phyloP scores from a whole-genome alignment of 1,139 yeast genomes.

The Suhomyces kunorum region DNA sequence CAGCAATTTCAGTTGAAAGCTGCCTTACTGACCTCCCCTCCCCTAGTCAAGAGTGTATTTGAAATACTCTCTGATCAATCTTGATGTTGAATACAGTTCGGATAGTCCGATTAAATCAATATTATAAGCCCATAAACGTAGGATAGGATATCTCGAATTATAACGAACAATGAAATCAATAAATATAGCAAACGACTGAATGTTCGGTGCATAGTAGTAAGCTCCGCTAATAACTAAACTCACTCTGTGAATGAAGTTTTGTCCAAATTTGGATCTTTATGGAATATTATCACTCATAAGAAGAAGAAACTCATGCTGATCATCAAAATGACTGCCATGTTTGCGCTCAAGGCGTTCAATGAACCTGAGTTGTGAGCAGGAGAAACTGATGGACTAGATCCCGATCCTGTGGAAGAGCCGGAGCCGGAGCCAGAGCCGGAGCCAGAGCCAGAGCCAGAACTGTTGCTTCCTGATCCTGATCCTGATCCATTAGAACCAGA shows the following conservation, averaged over 20 bases:
- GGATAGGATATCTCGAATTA: not conserved
- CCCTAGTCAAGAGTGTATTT: too few relatives aligned
- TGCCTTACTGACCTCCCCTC: too few relatives aligned
- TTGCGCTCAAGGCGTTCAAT: not conserved
- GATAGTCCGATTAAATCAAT: not conserved
- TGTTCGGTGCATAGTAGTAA: not conserved
- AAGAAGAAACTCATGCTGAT: not conserved
- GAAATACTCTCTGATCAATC: not conserved
- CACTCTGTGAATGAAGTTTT: not conserved
- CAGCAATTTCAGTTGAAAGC: too few relatives aligned
- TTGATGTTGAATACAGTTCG: not conserved
- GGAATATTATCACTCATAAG: not conserved
- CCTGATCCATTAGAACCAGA: slow-evolving; percentile 1
- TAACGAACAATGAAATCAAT: not conserved
- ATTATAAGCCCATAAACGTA: not conserved
- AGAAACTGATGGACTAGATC: not conserved
- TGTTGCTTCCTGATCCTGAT: too few relatives aligned
- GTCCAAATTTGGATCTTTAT: not conserved
- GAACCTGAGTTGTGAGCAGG: not conserved
- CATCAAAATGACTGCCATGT: not conserved
- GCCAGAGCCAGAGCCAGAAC: not conserved
- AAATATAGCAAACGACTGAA: not conserved
- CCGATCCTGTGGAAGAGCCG: not conserved
- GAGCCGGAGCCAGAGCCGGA: not conserved
- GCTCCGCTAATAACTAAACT: not conserved